phyloP scores from a whole-genome alignment of 306 rosid genomes.

The Cicer arietinum region DNA sequence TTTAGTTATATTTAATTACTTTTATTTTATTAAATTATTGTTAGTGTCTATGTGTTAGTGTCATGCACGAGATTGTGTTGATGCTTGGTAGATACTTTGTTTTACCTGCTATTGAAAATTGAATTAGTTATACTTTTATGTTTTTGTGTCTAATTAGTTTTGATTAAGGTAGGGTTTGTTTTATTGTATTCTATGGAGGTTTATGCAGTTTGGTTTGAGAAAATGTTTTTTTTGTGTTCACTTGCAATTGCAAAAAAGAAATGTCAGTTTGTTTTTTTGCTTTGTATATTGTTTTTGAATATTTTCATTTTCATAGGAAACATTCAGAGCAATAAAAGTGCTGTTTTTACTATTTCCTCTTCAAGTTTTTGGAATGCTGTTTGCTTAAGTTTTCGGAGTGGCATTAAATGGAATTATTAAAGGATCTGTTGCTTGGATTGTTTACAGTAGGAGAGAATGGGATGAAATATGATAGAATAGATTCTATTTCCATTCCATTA shows the following conservation, averaged over 20 bases:
- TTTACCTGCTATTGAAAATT: constrained; percentile 8
- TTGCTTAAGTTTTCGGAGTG: not conserved
- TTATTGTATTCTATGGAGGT: constrained; percentile 1
- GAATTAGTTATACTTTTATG: constrained; percentile 13
- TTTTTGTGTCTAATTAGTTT: constrained; percentile 6
- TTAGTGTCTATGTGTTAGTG: too few relatives aligned
- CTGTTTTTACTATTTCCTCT: constrained; percentile 8
- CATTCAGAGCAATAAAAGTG: not conserved
- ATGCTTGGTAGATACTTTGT: not conserved
- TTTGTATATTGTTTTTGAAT: not conserved
- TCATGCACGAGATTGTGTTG: too few relatives aligned
- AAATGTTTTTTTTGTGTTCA: not conserved
- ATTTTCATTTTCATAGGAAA: not conserved
- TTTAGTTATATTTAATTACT: too few relatives aligned
- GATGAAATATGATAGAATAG: not conserved
- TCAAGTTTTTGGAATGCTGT: not conserved
- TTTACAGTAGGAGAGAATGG: not conserved
- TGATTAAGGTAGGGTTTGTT: constrained; percentile 5
- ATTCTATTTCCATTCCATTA: not conserved
- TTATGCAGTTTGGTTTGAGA: not conserved
- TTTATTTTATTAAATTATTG: too few relatives aligned
- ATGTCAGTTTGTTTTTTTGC: not conserved
- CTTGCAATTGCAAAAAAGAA: not conserved
- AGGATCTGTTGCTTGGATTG: constrained; percentile 2
- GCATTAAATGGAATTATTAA: not conserved